phyloP scores from a whole-genome alignment of 768 basidiomycete genomes.

The Sporobolomyces pararoseus region DNA sequence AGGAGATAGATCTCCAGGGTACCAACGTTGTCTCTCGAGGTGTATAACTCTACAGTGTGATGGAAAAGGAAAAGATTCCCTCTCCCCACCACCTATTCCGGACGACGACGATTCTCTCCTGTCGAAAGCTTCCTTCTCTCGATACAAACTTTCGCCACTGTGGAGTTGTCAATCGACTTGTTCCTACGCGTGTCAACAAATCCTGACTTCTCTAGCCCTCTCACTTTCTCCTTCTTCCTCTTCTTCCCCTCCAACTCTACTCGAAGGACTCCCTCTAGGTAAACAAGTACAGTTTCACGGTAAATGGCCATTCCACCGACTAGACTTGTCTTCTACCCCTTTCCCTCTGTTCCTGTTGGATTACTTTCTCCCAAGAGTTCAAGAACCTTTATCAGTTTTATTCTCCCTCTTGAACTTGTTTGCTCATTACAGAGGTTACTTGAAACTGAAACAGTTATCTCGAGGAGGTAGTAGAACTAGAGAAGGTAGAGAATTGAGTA shows the following conservation, averaged over 20 bases:
- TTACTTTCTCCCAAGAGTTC: constrained; percentile 59
- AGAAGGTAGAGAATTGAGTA: constrained; percentile 16
- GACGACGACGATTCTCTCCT: too few relatives aligned
- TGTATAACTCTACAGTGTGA: constrained; percentile 55
- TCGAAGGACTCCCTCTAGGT: constrained; percentile 41
- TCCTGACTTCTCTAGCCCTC: constrained; percentile 39
- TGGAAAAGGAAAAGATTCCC: too few relatives aligned
- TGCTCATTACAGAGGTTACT: constrained; percentile 64
- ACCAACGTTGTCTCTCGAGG: constrained; percentile 56
- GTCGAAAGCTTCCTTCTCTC: constrained; percentile 42
- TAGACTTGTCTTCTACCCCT: constrained; percentile 47
- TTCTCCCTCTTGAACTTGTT: constrained; percentile 84
- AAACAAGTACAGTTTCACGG: constrained; percentile 77
- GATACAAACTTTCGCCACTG: constrained; percentile 57
- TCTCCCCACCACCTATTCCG: not conserved
- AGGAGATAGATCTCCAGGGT: constrained; percentile 11
- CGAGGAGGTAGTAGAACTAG: constrained; percentile 9
- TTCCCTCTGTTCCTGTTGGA: constrained; percentile 21
- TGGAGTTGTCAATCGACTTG: constrained; percentile 89
- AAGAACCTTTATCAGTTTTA: constrained; percentile 86
- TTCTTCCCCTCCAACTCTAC: not conserved
- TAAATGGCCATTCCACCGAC: constrained; percentile 94
- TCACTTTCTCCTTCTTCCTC: not conserved
- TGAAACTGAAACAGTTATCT: constrained; percentile 50
- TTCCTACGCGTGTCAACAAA: constrained; percentile 73